A percentile compares a stretch with the other conserved stretches of the same genome.
These are phyloP conservation scores for Lolium rigidum DNA, from an alignment of 176 grass and related monocot genomes.

Conservation along the genomic window DNA sequence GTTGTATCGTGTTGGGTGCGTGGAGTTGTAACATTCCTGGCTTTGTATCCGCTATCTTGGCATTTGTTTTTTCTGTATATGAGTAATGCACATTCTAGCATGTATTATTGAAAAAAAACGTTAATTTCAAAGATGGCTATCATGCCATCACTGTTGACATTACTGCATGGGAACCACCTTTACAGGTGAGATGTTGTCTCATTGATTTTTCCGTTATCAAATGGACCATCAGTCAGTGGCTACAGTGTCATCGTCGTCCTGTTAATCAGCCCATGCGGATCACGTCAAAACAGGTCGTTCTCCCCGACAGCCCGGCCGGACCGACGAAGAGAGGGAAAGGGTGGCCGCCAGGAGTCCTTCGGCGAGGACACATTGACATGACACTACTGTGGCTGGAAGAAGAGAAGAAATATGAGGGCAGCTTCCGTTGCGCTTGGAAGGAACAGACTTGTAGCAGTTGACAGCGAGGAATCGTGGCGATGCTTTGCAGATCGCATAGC, in stretches of 20 bases:
- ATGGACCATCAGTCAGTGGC: not conserved
- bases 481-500: not conserved
- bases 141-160: slow-evolving; percentile 19
- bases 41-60: no score
- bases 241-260: not conserved
- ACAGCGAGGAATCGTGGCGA: not conserved
- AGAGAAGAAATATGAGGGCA: no score
- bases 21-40: no score
- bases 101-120: no score
- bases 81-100: no score
- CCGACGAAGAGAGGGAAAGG: not conserved
- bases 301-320: not conserved
- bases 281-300: not conserved
- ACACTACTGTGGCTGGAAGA: not conserved
- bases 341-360: not conserved
- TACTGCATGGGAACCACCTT: not conserved
- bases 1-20: no score
- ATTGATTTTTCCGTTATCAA: slow-evolving; percentile 6
- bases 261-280: slow-evolving; percentile 20
- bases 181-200: not conserved
- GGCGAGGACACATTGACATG: not conserved
- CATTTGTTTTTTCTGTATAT: no score
- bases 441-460: not conserved
- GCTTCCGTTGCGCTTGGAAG: no score
- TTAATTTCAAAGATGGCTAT: not conserved